These are phyloP conservation scores for Citrus medica DNA, from an alignment of 345 rosid genomes.

Conservation along the genomic window DNA sequence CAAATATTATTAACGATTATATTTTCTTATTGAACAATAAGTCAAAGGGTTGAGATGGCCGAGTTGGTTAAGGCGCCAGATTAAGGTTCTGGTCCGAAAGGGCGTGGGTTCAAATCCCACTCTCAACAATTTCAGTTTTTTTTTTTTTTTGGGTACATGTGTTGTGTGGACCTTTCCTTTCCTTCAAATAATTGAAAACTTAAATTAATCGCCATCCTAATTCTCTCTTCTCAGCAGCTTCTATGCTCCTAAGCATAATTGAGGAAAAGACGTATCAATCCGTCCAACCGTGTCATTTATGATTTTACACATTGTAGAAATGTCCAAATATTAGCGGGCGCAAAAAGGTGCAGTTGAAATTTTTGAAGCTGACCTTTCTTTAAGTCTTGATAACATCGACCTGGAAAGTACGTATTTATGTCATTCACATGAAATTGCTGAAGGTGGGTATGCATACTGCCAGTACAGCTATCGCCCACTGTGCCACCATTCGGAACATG, in stretches of 20 bases:
- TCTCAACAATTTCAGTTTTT: conserved; percentile 42
- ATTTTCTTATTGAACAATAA: too few relatives aligned
- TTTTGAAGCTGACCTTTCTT: conserved; percentile 9
- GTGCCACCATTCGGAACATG: too few relatives aligned
- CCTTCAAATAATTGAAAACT: conserved; percentile 22
- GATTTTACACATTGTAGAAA: not conserved
- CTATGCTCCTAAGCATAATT: not conserved
- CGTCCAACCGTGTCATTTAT: not conserved
- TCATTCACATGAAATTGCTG: not conserved
- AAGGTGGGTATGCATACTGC: not conserved
- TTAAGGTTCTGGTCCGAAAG: conserved; percentile 99
- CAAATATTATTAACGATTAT: rapidly evolving
- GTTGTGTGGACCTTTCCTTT: too few relatives aligned
- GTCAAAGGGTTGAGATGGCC: conserved; percentile 52
- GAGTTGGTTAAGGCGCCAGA: conserved; percentile 99
- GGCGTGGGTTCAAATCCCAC: conserved; percentile 99
- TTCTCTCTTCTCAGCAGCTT: not conserved
- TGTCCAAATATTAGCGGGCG: not conserved
- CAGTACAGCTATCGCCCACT: too few relatives aligned
- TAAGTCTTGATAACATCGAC: too few relatives aligned
- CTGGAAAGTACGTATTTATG: not conserved
- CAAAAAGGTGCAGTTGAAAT: not conserved
- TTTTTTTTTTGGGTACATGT: too few relatives aligned
- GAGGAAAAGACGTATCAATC: not conserved
- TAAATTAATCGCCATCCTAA: too few relatives aligned